phyloP scores from a whole-genome alignment of 352 stramenopile species.

The Pilasporangium apinafurcum region DNA sequence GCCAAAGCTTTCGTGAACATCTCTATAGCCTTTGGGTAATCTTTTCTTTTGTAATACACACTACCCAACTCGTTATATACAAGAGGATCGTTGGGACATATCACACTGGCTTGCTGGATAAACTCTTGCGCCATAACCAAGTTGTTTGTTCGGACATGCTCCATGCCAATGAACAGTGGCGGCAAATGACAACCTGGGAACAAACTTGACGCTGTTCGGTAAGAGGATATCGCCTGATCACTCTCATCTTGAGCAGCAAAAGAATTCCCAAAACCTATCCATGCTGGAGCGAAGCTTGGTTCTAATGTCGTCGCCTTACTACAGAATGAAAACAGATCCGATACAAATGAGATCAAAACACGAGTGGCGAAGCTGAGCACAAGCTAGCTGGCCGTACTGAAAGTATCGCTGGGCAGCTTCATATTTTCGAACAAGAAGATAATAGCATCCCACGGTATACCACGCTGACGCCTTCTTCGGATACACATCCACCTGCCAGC shows the following conservation, averaged over 20 bases:
- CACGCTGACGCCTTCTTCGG: constrained; percentile 91
- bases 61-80: constrained; percentile 96
- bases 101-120: constrained; percentile 78
- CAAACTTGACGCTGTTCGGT: constrained; percentile 91
- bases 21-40: constrained; percentile 81
- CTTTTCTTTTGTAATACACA: constrained; percentile 88
- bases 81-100: constrained; percentile 89
- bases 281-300: constrained; percentile 91
- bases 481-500: constrained; percentile 84
- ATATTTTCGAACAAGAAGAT: constrained; percentile 91
- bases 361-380: constrained; percentile 6
- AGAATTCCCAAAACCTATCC: constrained; percentile 95
- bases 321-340: neutral
- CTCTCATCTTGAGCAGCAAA: constrained; percentile 97
- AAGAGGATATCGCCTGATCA: constrained; percentile 96
- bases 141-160: constrained; percentile 97
- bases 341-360: neutral
- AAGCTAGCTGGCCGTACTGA: too few relatives aligned
- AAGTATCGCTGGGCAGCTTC: constrained; percentile 95
- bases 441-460: constrained; percentile 97
- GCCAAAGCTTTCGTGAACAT: constrained; percentile 88
- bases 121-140: constrained; percentile 93
- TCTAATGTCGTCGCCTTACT: constrained; percentile 90
- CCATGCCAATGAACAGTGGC: constrained; percentile 96
- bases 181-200: constrained; percentile 92